phyloP scores from a whole-genome alignment of 129 eudicot species.

The Daucus carota region DNA sequence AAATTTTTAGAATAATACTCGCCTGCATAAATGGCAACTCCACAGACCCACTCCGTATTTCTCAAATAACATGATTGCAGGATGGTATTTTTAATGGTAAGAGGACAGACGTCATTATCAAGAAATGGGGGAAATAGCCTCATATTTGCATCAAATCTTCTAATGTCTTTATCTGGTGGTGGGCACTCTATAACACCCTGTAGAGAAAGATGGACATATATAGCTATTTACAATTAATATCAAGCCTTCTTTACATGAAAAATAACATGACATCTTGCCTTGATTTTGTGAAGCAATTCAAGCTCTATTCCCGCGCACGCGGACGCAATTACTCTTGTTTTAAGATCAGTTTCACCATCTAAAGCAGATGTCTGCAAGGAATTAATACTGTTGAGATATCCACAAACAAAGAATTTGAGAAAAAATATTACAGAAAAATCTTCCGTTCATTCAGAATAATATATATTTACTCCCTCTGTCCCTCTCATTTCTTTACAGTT shows the following conservation, averaged over 20 bases:
- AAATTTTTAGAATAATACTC: conserved; percentile 18
- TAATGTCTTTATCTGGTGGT: conserved; percentile 83
- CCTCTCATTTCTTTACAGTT: too few relatives aligned
- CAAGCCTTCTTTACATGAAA: conserved; percentile 11
- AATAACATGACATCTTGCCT: conserved; percentile 45
- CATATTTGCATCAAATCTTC: conserved; percentile 93
- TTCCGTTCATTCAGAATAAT: not conserved
- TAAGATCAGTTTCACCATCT: conserved; percentile 98
- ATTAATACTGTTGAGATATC: not conserved
- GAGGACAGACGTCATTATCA: conserved; percentile 86
- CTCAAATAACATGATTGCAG: conserved; percentile 95
- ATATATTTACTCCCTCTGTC: too few relatives aligned
- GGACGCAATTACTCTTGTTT: conserved; percentile 77
- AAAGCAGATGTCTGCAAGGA: conserved; percentile 75
- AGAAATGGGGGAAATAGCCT: conserved; percentile 93
- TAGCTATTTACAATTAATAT: conserved; percentile 8
- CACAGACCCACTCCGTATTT: conserved; percentile 99
- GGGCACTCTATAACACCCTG: conserved; percentile 99
- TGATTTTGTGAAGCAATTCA: conserved; percentile 86
- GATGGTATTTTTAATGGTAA: conserved; percentile 92
- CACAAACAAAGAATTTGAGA: not conserved
- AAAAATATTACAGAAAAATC: not conserved
- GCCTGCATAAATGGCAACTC: conserved; percentile 97
- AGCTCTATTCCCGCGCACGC: conserved; percentile 95
- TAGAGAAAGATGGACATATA: conserved; percentile 13